phyloP scores from a whole-genome alignment of 2,329 filamentous ascomycete species.

The Colletotrichum tropicale region DNA sequence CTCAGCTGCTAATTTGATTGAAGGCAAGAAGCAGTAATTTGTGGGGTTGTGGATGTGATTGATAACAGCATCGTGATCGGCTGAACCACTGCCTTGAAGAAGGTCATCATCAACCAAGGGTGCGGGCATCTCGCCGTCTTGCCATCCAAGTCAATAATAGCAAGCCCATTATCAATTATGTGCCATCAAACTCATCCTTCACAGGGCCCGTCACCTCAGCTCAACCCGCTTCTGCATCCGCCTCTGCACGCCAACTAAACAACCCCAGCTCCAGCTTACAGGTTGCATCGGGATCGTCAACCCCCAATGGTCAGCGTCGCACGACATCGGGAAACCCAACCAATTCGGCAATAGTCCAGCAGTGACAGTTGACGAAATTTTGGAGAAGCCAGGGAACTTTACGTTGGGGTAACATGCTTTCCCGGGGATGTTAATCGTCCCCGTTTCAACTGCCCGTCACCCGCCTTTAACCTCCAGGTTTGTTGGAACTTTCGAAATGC shows the following conservation, averaged over 20 bases:
- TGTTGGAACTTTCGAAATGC: not conserved
- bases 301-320: not conserved
- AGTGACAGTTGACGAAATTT: not conserved
- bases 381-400: not conserved
- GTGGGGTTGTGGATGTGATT: not conserved
- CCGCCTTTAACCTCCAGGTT: too few relatives aligned
- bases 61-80: not conserved
- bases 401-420: not conserved
- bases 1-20: fast-evolving
- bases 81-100: not conserved
- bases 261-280: not conserved
- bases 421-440: not conserved
- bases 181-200: not conserved
- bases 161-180: not conserved
- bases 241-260: not conserved
- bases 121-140: not conserved
- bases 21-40: not conserved
- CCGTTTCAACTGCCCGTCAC: too few relatives aligned
- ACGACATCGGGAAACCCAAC: not conserved
- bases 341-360: not conserved
- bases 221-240: not conserved
- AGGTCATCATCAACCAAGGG: not conserved
- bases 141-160: not conserved
- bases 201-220: not conserved
- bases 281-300: not conserved